A percentile compares a stretch with the other conserved stretches of the same genome.
Conservation (phyloP, 768 basidiomycete species). For the Termitomyces titanicus region DNA sequence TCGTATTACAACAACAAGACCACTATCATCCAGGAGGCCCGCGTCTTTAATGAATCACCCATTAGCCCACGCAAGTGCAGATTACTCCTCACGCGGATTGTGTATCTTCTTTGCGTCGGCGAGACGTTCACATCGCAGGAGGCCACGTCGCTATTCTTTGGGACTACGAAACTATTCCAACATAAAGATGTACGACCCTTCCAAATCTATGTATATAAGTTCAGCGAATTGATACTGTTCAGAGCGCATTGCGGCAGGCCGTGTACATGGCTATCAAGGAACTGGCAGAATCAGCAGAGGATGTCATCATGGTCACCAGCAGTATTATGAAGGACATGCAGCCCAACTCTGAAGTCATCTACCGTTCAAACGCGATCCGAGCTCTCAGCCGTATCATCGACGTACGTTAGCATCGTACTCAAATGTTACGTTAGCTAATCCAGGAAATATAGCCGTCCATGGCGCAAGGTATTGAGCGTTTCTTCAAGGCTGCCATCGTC, state of each 20-base stretch:
- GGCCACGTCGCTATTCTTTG: conserved; percentile 97
- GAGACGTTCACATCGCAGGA: conserved; percentile 95
- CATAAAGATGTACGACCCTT: conserved; percentile 88
- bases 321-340: conserved; percentile 99
- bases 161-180: conserved; percentile 97
- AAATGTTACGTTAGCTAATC: conserved; percentile 4
- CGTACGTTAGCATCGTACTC: conserved; percentile 48
- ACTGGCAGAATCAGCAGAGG: conserved; percentile 90
- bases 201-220: background rate
- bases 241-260: conserved; percentile 95
- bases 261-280: conserved; percentile 99
- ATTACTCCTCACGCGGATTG: conserved; percentile 92
- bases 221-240: conserved; percentile 9
- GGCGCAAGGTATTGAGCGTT: conserved; percentile 97
- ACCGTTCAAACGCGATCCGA: conserved; percentile 95
- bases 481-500: conserved; percentile 99
- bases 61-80: conserved; percentile 97
- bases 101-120: conserved; percentile 94
- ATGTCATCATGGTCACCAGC: conserved; percentile 99
- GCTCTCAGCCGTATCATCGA: conserved; percentile 96
- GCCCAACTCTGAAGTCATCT: conserved; percentile 96
- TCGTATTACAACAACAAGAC: conserved; percentile 96
- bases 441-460: conserved; percentile 75
- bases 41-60: conserved; percentile 98
- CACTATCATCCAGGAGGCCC: conserved; percentile 96